Evolutionary conservation across 371 early-diverging fungal species (phyloP), one percentile per base, ranked within the genome.

Genomic region (Mortierella sp.): DNA sequence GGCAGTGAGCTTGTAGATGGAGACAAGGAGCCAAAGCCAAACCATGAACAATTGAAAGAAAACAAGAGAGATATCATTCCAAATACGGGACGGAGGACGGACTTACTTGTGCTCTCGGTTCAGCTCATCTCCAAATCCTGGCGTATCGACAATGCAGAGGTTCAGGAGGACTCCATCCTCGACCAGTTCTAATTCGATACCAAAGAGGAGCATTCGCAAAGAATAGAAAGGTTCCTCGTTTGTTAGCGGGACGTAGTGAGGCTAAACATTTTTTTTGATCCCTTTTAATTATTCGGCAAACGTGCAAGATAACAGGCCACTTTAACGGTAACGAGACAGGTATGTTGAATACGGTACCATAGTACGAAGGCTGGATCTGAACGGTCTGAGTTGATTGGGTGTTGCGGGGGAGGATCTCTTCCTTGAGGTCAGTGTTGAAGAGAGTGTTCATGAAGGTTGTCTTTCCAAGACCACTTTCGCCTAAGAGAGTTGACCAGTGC

Each of bases 401-500:
- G 66, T 80, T 84, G 66, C 85, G 91, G 58, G 91, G 91, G 11
- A 86, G 65, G n/a, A 91, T 91, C 41, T 91, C 89, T 72, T 92
- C 93, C 66, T 90, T 91, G 26, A 94, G 87, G 69, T 92, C 91
- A 10, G 94, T 87, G 72, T 89, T 87, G 79, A 94, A 98, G 11
- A 99, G 87, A 9, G 97, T 95, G 86, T 97, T 97, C 86, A 99
- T 89, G 74, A 99, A 96, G 7, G 99, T 98, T 19, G 96, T 92
- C 87, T 98, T 96, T 61, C 99, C 99, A 50, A 96, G 87, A 45
- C 97, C 99, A 77, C 93, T 90, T 70, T 94, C 90, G 34, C 95
- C 95, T 95, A 81, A 43, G 24, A 55, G 67, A 9, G 14, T 44
- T 24, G 44, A 69, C n/a, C n/a, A 37, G 37, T 58, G 64, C 37